These are phyloP conservation scores for Eucalyptus sp. DNA, from an alignment of 345 rosid genomes.

Conservation along the genomic window DNA sequence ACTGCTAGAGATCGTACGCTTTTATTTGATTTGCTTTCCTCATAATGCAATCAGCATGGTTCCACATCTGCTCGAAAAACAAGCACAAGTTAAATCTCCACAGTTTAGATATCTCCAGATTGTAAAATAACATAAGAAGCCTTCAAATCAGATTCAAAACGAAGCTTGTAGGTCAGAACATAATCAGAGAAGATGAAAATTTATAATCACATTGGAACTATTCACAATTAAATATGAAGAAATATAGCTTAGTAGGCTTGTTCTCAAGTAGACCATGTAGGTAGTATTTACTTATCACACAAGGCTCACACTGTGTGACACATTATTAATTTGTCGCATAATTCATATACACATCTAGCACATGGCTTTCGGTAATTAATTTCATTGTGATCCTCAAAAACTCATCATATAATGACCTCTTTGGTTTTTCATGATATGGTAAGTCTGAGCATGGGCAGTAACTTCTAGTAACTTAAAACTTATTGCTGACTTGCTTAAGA, in stretches of 20 bases:
- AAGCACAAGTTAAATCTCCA: background rate
- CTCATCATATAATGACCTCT: background rate
- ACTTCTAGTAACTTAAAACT: background rate
- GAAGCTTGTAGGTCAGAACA: background rate
- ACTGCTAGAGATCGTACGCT: conserved; percentile 29
- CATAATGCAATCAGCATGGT: conserved; percentile 66
- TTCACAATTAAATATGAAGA: background rate
- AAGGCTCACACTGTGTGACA: background rate
- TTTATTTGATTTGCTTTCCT: conserved; percentile 74
- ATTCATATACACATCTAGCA: background rate
- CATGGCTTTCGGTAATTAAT: background rate
- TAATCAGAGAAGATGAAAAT: background rate
- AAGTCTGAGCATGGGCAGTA: background rate
- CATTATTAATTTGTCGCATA: background rate
- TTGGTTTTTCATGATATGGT: background rate
- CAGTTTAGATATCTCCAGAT: background rate
- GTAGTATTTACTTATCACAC: background rate
- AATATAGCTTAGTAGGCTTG: background rate
- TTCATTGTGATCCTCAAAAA: background rate
- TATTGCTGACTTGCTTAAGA: background rate
- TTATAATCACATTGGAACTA: background rate
- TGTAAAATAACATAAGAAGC: background rate
- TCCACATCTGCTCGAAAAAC: conserved; percentile 61
- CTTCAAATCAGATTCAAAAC: background rate
- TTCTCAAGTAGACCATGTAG: background rate